Evolutionary conservation across 2,329 filamentous ascomycete species (phyloP).

Genomic region (Fusarium pseudoanthophilum): DNA sequence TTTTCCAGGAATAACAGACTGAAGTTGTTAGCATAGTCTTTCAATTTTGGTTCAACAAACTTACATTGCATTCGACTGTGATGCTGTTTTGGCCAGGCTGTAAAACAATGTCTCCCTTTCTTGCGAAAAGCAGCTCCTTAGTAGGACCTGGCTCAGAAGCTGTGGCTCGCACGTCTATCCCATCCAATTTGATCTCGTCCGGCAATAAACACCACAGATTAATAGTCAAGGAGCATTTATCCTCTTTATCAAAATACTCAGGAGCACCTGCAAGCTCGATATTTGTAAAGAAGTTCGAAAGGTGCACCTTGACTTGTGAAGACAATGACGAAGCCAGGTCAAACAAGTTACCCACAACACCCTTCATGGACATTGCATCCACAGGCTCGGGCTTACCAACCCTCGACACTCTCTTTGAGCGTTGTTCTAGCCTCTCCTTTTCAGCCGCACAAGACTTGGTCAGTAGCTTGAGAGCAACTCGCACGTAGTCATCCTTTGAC

Average conservation of each 20-base stretch:
- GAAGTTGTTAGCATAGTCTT: slow-evolving; percentile 42
- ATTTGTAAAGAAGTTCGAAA: slow-evolving; percentile 79
- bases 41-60: slow-evolving; percentile 14
- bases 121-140: slow-evolving; percentile 65
- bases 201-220: slow-evolving; percentile 77
- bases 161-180: slow-evolving; percentile 71
- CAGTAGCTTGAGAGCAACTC: slow-evolving; percentile 78
- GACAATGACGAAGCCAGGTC: slow-evolving; percentile 56
- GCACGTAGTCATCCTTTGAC: slow-evolving; percentile 81
- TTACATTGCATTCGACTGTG: slow-evolving; percentile 51
- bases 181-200: slow-evolving; percentile 74
- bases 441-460: slow-evolving; percentile 71
- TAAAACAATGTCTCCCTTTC: slow-evolving; percentile 42
- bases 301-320: slow-evolving; percentile 72
- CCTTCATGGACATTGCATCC: slow-evolving; percentile 56
- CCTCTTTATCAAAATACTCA: slow-evolving; percentile 74
- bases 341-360: slow-evolving; percentile 61
- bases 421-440: slow-evolving; percentile 58
- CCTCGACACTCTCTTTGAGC: slow-evolving; percentile 41
- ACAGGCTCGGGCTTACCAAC: slow-evolving; percentile 29
- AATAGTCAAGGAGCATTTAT: slow-evolving; percentile 79
- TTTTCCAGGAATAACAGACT: slow-evolving; percentile 75
- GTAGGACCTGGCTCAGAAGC: slow-evolving; percentile 64
- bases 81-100: slow-evolving; percentile 62
- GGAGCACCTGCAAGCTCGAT: slow-evolving; percentile 75